Percentiles rank a stretch among this genome's conserved stretches.
phyloP scores from a whole-genome alignment of 2,329 filamentous ascomycete genomes.

The Conoideocrella luteorostrata region DNA sequence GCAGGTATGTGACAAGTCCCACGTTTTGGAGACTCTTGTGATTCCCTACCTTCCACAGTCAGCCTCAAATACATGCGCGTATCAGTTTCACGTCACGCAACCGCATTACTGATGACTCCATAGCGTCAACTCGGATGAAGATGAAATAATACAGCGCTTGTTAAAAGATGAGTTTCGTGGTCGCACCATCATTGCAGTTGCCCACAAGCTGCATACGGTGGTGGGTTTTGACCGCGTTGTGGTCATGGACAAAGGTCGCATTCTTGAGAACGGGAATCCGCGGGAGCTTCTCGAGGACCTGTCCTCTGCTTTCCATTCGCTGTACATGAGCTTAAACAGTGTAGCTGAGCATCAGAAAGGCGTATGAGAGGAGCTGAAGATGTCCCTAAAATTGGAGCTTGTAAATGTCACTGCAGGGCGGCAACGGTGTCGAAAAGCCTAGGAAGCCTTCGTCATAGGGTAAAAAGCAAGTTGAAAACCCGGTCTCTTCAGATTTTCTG shows the following conservation, averaged over 20 bases:
- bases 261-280: slow-evolving; percentile 38
- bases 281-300: slow-evolving; percentile 8
- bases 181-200: slow-evolving; percentile 47
- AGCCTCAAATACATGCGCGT: neutral
- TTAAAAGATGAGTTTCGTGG: slow-evolving; percentile 24
- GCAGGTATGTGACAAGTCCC: slow-evolving; percentile 19
- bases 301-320: slow-evolving; percentile 9
- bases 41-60: too few relatives aligned
- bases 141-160: slow-evolving; percentile 26
- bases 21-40: too few relatives aligned
- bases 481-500: too few relatives aligned
- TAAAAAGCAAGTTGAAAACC: too few relatives aligned
- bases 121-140: slow-evolving; percentile 27
- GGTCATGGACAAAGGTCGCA: slow-evolving; percentile 60
- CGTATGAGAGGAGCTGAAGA: too few relatives aligned
- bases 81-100: neutral
- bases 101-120: neutral
- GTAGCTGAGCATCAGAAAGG: neutral
- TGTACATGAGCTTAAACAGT: slow-evolving; percentile 9
- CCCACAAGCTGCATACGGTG: slow-evolving; percentile 37
- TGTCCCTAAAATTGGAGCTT: too few relatives aligned
- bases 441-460: too few relatives aligned
- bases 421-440: too few relatives aligned
- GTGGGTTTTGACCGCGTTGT: slow-evolving; percentile 50
- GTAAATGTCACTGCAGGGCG: too few relatives aligned